Conservation (phyloP, 164 flowering plant species). For the Annona squamosa region DNA sequence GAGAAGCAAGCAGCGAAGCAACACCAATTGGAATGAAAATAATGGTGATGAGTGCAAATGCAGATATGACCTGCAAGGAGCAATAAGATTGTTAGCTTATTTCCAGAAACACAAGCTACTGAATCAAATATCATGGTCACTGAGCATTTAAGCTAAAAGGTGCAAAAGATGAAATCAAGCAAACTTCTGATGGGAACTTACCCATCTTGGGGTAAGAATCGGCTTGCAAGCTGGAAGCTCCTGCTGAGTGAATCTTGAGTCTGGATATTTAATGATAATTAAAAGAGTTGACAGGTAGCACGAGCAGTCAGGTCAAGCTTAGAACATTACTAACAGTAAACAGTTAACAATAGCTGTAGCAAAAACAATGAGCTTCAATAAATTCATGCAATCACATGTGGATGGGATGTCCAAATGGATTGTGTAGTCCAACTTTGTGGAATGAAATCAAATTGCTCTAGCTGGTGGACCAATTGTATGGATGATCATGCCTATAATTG, state of each 20-base stretch:
- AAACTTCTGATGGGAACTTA: conserved; percentile 16
- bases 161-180: background rate
- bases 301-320: background rate
- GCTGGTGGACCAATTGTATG: background rate
- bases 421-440: background rate
- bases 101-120: conserved; percentile 1
- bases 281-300: background rate
- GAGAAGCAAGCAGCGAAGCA: conserved; percentile 73
- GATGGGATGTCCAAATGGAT: background rate
- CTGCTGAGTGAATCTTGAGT: conserved; percentile 86
- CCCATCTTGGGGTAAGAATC: conserved; percentile 91
- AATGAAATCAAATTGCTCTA: background rate
- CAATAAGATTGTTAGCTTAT: background rate
- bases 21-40: conserved; percentile 87
- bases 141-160: background rate
- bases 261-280: background rate
- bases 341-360: no score
- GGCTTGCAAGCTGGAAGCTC: conserved; percentile 99
- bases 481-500: background rate
- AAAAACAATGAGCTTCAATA: no score
- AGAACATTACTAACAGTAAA: no score
- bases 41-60: conserved; percentile 61
- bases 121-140: background rate
- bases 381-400: background rate
- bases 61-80: conserved; percentile 65